Base-by-base conservation (phyloP, 805 yeast species). In the Limtongia smithiae region DNA sequence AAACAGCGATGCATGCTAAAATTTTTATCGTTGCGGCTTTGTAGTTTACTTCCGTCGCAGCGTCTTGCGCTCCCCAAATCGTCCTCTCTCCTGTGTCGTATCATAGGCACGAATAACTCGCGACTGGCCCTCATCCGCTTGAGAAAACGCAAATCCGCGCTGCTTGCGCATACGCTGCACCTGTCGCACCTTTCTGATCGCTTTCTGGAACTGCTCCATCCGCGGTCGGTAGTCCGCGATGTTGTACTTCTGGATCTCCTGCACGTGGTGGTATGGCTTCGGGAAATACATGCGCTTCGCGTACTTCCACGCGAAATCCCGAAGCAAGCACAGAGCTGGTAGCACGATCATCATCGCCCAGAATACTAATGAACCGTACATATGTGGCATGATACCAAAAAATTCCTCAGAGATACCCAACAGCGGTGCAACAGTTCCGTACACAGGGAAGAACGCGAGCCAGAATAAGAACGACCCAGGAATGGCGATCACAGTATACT, bases 151-250 rank as follows among this genome's bases (percentile, higher is more conserved):
- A 74, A 87, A 93, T 4, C 99, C 99, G 69, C 97, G 82, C 70
- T 93, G 98, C 64, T 93, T 93, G 66, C 94, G 85, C 86, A 93
- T 91, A 68, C 99, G 79, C 68, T 91, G 96, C 33, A 93, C 97
- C 68, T 94, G 99, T 68, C 99, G 83, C 21, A 93, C 97, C 65
- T 89, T 93, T 64, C 97, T 78, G 48, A 93, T 93, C 4, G 97
- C 97, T 66, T 85, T 89, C 68, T 93, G 98, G 75, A 93, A 93
- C 57, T 90, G 95, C 60, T 89, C 95, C 78, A 90, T 81, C 60
- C 96, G 80, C n/a, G 99, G 98, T 57, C 95, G 78, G 67, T 85
- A 85, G 65, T 91, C 96, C 54, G 85, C 91, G 54, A 89, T 85
- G 62, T 91, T 90, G 68, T 82, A 89, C 70, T 93, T 93, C 68